Base-by-base conservation (phyloP, 345 rosid genomes). In the Eucalyptus leucophloia region DNA sequence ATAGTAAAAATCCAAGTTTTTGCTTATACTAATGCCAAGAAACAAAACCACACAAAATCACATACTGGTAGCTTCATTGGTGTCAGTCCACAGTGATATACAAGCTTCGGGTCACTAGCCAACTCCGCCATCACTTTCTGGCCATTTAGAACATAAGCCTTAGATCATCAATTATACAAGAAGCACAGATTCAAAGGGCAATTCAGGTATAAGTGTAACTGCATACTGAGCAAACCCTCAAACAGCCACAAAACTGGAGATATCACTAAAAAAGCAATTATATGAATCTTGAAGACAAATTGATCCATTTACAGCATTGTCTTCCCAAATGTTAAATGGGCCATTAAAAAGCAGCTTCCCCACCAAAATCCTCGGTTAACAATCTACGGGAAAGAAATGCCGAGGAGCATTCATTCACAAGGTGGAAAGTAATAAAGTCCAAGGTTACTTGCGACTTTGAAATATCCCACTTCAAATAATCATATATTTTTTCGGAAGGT, bases 41-140 rank as follows among this genome's bases (percentile, higher is more conserved):
- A 58, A 49, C 24, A 51, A 47, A 86, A 86, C 56, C 56, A 86
- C 88, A 86, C 47, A 86, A 90, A 90, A 92, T 85, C 89, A 88
- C 98, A 89, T 92, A 98, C 99, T 44, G 99, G 99, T 90, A 98
- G 93, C 94, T 95, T 97, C 88, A 95, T 92, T 54, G 99, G 99
- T 86, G 99, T 94, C 90, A 98, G 91, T 93, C 99, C 99, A 92
- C 99, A 96, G 92, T 96, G 98, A 93, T 94, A 96, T 81, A 97
- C 98, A 90, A 96, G 98, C 95, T 96, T 98, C 67, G 97, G 95
- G 89, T 98, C 99, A 92, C 93, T 95, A 87, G 96, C 88, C 93
- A 97, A 93, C 93, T 95, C 99, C 88, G 93, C 87, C 88, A 95
- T 49, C 83, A 98, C 94, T 94, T 95, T 96, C 99, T 98, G 49